Base-by-base conservation (phyloP, 305 asterid genomes). In the Solanum hybrid region DNA sequence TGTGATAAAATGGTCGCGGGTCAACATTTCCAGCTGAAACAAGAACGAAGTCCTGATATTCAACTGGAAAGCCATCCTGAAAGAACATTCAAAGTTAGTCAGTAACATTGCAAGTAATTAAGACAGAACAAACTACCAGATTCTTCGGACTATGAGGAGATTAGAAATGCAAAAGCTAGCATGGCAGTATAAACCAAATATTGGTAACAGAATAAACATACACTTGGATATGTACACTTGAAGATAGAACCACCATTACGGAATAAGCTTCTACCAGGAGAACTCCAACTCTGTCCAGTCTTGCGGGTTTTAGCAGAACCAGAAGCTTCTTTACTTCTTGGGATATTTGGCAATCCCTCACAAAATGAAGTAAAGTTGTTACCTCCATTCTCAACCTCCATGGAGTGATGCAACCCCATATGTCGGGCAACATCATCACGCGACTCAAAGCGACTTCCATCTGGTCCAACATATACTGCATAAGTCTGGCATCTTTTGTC, bases 1-100 rank as follows among this genome's bases (percentile, higher is more conserved):
- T 94, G 90, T 94, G 98, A 91, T 96, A 98, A 85, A 98, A 85
- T 77, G 96, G 95, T 29, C 99, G 94, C 86, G 92, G 91, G 92
- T 98, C 99, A 89, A 98, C 87, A 85, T 87, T 92, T 77, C 99
- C 99, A 51, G 95, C 94, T 88, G 98, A 95, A 82, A 96, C 86
- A 88, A 98, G 95, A 90, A 93, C 93, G 90, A 96, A 98, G 89
- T 98, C 98, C 90, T 96, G 94, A 91, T 94, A 98, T 93, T 96
- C 98, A 90, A 96, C 91, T 81, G 99, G 99, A 93, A 94, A 95
- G 85, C 94, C 96, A 91, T 94, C 98, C 99, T 96, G 97, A 79
- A 91, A 93, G 84, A 90, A 36, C 42, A 85, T 12, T 32, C 88
- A 85, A 31, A 32, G 15, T 56, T 31, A 22, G 75, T 56, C 22